Conservation (phyloP, 495 filamentous ascomycete genomes). For the Lindgomyces ingoldianus region DNA sequence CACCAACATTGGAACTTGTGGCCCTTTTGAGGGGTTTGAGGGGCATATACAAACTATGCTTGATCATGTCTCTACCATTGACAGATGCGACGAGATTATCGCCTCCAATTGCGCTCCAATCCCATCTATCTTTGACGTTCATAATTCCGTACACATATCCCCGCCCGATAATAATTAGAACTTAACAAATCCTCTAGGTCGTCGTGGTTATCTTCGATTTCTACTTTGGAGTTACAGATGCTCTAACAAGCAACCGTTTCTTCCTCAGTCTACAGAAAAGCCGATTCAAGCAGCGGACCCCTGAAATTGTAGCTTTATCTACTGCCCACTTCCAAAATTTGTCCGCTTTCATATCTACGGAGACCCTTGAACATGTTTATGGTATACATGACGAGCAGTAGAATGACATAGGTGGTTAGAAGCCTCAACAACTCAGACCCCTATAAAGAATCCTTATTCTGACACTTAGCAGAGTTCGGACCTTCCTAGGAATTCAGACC, state of each 20-base stretch:
- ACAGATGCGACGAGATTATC: constrained; percentile 7
- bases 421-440: too few relatives aligned
- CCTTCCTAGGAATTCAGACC: background rate
- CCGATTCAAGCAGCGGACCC: background rate
- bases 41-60: background rate
- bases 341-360: background rate
- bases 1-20: background rate
- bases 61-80: background rate
- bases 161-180: too few relatives aligned
- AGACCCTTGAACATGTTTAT: background rate
- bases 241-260: background rate
- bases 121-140: too few relatives aligned
- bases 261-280: background rate
- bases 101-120: too few relatives aligned
- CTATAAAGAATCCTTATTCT: background rate
- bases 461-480: background rate
- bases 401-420: background rate
- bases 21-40: background rate
- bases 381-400: background rate
- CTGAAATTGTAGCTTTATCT: background rate
- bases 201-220: background rate
- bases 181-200: background rate
- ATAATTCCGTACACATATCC: too few relatives aligned
- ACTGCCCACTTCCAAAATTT: background rate
- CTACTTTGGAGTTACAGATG: background rate